Evolutionary conservation across 2,329 filamentous ascomycete genomes (phyloP), one percentile per base, ranked within the genome.

Genomic region (Fusarium paranaense): DNA sequence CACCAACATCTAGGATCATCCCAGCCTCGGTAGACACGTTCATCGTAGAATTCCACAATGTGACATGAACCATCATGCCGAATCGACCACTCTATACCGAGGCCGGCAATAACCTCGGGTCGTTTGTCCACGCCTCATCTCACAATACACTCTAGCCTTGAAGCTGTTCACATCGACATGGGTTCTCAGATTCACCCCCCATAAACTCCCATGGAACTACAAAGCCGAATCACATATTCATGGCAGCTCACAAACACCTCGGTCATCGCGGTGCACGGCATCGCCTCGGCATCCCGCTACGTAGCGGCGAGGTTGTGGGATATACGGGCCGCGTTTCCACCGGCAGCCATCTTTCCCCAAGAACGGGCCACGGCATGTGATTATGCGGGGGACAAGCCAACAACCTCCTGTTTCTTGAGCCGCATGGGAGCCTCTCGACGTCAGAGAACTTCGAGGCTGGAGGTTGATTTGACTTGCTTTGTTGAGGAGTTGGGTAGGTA

Each of bases 321-420:
- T 62, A 18, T 30, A 56, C 50, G 37, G 52, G 33, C 69, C 35
- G 35, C 42, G n/a, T 50, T 58, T 35, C 38, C 45, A 61, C 30
- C 25, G 33, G 25, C 54, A 30, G 20, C 27, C 30, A 16, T 30
- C 20, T 8, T 64, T 38, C 25, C 22, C 27, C 10, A 27, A 9
- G 18, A 30, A 59, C 27, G 27, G 47, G 25, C 45, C 9, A 25
- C 35, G 32, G 56, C 63, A 70, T 67, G 62, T 71, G 67, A 67
- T 42, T 67, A 60, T 56, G 58, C 45, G 65, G 47, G 58, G 56
- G 62, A 56, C 22, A 58, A 30, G 20, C 4, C 10, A 16, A 38
- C 45, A 70, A 64, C 42, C 20, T 33, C 33, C 40, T n/a, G 10
- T 14, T 27, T 58, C 27, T 66, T 69, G 40, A 69, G 64, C 63